Percentiles rank a stretch among this genome's conserved stretches.
phyloP scores from a whole-genome alignment of 352 stramenopile species.

The Elongisporangium anandrum region DNA sequence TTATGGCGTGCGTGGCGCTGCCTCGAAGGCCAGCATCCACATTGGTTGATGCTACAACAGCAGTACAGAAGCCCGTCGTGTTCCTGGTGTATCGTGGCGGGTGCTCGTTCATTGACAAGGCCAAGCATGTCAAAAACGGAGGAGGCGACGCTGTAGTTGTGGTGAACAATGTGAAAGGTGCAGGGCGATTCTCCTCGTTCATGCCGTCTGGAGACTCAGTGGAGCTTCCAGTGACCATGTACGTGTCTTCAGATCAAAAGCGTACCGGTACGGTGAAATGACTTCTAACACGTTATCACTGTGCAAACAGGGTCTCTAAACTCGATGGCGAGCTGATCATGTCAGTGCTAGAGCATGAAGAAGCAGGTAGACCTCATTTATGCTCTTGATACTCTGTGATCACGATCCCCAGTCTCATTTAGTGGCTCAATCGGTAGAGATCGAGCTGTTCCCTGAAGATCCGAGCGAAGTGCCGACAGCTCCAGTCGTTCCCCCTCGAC shows the following conservation, averaged over 20 bases:
- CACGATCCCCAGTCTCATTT: neutral
- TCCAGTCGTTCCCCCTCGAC: slow-evolving; percentile 17
- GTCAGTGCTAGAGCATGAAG: slow-evolving; percentile 53
- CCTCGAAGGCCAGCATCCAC: neutral
- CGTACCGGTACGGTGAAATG: neutral
- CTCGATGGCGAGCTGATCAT: slow-evolving; percentile 59
- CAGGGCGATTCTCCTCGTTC: slow-evolving; percentile 42
- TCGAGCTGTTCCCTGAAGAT: slow-evolving; percentile 11
- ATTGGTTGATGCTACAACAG: no score
- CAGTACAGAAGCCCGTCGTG: slow-evolving; percentile 6
- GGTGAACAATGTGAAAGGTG: slow-evolving; percentile 61
- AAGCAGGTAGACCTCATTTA: slow-evolving; percentile 13
- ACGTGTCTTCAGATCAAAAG: slow-evolving; percentile 5
- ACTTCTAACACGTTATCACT: neutral
- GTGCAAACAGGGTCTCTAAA: slow-evolving; percentile 39
- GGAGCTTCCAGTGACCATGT: slow-evolving; percentile 57
- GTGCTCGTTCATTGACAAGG: slow-evolving; percentile 72
- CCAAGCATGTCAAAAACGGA: slow-evolving; percentile 23
- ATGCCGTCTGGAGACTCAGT: slow-evolving; percentile 23
- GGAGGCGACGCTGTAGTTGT: slow-evolving; percentile 39
- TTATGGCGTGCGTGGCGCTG: slow-evolving; percentile 33
- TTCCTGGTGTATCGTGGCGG: slow-evolving; percentile 48
- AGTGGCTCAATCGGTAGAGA: neutral
- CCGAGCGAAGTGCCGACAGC: slow-evolving; percentile 20
- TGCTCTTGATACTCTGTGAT: neutral